A percentile compares a stretch with the other conserved stretches of the same genome.
Evolutionary conservation across 2,329 filamentous ascomycete genomes (phyloP).

Genomic region (Arthrobotrys conoides): DNA sequence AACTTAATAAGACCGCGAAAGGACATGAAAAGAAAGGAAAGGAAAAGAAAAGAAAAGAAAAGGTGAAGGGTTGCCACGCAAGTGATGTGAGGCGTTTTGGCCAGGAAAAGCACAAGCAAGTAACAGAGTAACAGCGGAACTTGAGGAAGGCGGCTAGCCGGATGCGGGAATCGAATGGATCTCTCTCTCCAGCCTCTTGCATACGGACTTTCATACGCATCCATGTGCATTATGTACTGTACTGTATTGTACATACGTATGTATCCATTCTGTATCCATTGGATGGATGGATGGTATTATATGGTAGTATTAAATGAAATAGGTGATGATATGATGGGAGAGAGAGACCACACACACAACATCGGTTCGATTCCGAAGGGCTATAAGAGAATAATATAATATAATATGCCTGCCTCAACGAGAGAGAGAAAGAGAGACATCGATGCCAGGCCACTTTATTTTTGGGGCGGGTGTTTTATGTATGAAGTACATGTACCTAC

Average conservation of each 20-base stretch:
- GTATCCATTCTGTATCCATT: background rate
- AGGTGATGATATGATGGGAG: no score
- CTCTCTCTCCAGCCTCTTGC: constrained; percentile 20
- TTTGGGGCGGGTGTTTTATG: constrained; percentile 20
- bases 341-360: no score
- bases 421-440: background rate
- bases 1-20: no score
- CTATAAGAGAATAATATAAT: background rate
- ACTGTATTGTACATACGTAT: background rate
- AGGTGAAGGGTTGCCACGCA: constrained; percentile 27
- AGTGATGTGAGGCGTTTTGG: constrained; percentile 16
- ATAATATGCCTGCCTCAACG: constrained; percentile 3
- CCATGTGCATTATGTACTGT: background rate
- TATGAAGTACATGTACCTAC: background rate
- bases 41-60: background rate
- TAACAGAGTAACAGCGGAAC: constrained; percentile 6
- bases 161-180: constrained; percentile 12
- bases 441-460: constrained; percentile 9
- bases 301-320: no score
- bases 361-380: background rate
- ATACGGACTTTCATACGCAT: no score
- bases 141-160: constrained; percentile 1
- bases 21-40: background rate
- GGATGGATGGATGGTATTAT: no score
- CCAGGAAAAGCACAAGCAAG: background rate